phyloP scores from a whole-genome alignment of 192 early-diverging fungal genomes.

The Chytriomyces confervae region DNA sequence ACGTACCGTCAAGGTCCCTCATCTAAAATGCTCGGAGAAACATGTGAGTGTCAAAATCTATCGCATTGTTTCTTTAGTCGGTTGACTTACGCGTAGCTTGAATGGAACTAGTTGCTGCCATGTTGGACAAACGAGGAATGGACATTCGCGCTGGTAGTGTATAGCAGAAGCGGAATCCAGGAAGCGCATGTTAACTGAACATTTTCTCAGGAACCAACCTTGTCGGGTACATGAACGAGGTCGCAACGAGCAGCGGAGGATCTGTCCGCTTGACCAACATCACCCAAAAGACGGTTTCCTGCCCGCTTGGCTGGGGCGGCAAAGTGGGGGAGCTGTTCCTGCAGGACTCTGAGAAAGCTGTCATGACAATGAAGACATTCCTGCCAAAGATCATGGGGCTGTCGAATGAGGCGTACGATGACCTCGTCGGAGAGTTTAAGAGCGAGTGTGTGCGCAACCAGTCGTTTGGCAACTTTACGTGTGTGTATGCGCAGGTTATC shows the following conservation, averaged over 20 bases:
- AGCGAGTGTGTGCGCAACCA: not conserved
- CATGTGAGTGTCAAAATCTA: not conserved
- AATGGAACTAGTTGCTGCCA: too few relatives aligned
- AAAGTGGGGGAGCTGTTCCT: not conserved
- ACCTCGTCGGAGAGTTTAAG: not conserved
- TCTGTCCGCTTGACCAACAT: not conserved
- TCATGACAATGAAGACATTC: not conserved
- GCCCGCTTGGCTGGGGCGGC: not conserved
- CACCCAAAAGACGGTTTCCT: not conserved
- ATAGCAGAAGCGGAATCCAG: too few relatives aligned
- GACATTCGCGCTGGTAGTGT: too few relatives aligned
- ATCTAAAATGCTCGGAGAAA: not conserved
- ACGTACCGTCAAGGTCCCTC: not conserved
- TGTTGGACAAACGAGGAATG: too few relatives aligned
- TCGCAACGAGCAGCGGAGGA: too few relatives aligned
- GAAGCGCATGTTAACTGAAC: too few relatives aligned
- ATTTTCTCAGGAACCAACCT: too few relatives aligned
- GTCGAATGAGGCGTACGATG: not conserved
- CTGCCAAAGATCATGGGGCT: not conserved
- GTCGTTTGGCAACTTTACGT: not conserved
- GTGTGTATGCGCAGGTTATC: conserved; percentile 4
- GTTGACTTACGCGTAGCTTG: not conserved
- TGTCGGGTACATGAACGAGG: too few relatives aligned
- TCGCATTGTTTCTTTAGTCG: too few relatives aligned
- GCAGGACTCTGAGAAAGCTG: not conserved